phyloP scores from a whole-genome alignment of 441 rosid genomes.

The Dalechampia spathulata region DNA sequence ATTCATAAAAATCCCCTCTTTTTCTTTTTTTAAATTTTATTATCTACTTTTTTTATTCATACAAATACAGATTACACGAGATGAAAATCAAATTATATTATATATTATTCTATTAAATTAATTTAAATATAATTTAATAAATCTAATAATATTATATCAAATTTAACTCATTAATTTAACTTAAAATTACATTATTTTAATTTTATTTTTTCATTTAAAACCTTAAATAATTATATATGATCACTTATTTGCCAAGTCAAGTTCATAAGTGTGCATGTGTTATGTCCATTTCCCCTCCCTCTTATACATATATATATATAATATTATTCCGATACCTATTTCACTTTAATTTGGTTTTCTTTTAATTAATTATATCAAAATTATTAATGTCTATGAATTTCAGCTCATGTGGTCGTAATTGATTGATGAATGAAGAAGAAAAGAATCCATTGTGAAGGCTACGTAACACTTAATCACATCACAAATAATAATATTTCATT shows the following conservation, averaged over 20 bases:
- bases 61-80: neutral
- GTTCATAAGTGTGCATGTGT: neutral
- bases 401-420: neutral
- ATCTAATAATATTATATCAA: neutral
- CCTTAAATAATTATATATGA: neutral
- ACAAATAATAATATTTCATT: neutral
- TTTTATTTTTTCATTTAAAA: too few relatives aligned
- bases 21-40: too few relatives aligned
- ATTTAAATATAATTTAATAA: too few relatives aligned
- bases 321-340: neutral
- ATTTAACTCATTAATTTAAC: too few relatives aligned
- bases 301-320: neutral
- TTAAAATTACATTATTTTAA: too few relatives aligned
- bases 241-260: neutral
- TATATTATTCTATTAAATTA: too few relatives aligned
- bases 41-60: too few relatives aligned
- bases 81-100: too few relatives aligned
- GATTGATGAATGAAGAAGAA: neutral
- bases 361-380: neutral
- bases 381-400: neutral
- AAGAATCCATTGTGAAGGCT: constrained; percentile 1
- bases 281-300: neutral
- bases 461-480: neutral
- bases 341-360: too few relatives aligned
- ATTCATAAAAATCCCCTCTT: neutral